Base-by-base conservation (phyloP, 1,284 basidiomycete species). In the Waitea zeae region DNA sequence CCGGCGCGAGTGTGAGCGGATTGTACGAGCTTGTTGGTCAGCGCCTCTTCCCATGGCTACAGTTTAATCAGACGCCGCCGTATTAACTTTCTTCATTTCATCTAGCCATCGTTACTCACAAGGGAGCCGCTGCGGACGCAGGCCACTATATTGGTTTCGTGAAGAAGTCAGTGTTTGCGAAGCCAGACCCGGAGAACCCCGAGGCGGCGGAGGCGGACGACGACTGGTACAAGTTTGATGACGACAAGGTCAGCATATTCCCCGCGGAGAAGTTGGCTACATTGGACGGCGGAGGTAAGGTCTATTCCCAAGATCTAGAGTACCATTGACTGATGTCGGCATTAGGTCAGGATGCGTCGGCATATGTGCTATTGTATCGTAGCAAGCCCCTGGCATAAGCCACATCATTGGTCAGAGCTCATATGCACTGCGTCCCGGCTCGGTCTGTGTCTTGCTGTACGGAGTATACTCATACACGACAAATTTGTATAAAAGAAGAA, bases 81-180 rank as follows among this genome's bases (percentile, higher is more conserved):
- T n/a, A n/a, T n/a, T n/a, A n/a, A 18, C 32, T 13, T 17, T 17
- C 29, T 46, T 86, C n/a, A n/a, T n/a, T n/a, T n/a, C n/a, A n/a
- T n/a, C n/a, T n/a, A n/a, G 87, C 79, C 1, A 84, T 98, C 48
- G 78, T 99, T 12, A 95, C 90, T 17, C 93, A 97, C 67, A 98
- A 98, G 52, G 95, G 95, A 12, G 76, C 89, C 0, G 82, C 81
- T 0, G 90, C 93, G 0, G 90, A 97, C 49, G 76, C 84, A 0
- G 92, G 89, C 1, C 90, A 95, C 55, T 95, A 93, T 52, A 89
- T 93, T 26, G 83, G 75, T 1, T 95, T 83, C 61, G 84, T 79
- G 32, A 83, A 80, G 61, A 80, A 76, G 60, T 68, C 61, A 41
- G 69, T 67, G 9, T 70, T 81, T 55, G n/a, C n/a, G n/a, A n/a